phyloP scores from a whole-genome alignment of 257 asterid genomes.

The Lycium ferocissimum region DNA sequence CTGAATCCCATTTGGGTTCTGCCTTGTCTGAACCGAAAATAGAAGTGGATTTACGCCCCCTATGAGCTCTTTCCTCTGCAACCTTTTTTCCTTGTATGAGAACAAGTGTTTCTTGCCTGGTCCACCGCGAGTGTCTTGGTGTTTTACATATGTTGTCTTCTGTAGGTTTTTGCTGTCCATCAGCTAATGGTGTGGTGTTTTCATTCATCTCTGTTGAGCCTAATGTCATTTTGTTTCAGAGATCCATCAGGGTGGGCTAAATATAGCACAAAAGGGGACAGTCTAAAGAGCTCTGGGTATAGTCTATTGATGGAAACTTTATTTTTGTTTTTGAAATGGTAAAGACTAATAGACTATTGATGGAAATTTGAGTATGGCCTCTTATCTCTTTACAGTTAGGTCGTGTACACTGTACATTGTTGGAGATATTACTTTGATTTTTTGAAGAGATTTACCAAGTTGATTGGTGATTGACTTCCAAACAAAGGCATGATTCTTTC shows the following conservation, averaged over 20 bases:
- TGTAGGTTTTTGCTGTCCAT: background rate
- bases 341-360: background rate
- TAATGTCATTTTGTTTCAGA: background rate
- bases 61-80: conserved; percentile 60
- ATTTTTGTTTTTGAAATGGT: too few relatives aligned
- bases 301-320: background rate
- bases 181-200: background rate
- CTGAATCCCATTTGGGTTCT: conserved; percentile 73
- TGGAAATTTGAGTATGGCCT: background rate
- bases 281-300: background rate
- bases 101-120: conserved; percentile 65
- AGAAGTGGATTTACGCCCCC: conserved; percentile 49
- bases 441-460: conserved; percentile 1
- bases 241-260: background rate
- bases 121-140: conserved; percentile 83
- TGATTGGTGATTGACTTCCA: conserved; percentile 26
- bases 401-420: background rate
- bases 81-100: conserved; percentile 70
- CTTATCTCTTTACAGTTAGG: background rate
- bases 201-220: conserved; percentile 25
- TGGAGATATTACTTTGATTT: background rate
- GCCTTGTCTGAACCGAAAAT: conserved; percentile 46
- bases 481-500: conserved; percentile 25
- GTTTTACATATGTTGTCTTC: conserved; percentile 52
- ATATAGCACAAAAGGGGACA: background rate